These are phyloP conservation scores for Phytophthora citricola DNA, from an alignment of 352 stramenopile species.

Conservation along the genomic window DNA sequence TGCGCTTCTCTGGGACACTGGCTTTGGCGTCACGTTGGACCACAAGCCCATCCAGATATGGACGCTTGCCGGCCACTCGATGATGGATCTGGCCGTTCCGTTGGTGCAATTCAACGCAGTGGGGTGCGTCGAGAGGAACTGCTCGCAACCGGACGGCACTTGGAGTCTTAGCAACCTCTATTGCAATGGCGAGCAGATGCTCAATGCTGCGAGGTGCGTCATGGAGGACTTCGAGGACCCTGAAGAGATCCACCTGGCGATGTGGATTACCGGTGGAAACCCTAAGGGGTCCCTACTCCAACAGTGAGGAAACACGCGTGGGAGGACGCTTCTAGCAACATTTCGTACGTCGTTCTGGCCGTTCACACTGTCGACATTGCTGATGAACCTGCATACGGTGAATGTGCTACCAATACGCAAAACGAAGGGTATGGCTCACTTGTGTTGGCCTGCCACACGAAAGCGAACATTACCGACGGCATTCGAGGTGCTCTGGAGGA, in stretches of 20 bases:
- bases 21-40: slow-evolving; percentile 6
- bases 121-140: slow-evolving; percentile 11
- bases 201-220: slow-evolving; percentile 24
- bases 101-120: slow-evolving; percentile 10
- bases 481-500: background rate
- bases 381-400: slow-evolving; percentile 12
- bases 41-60: slow-evolving; percentile 24
- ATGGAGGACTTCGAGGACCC: slow-evolving; percentile 15
- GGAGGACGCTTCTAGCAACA: slow-evolving; percentile 5
- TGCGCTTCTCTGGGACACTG: slow-evolving; percentile 34
- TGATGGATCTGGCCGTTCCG: slow-evolving; percentile 26
- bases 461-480: slow-evolving; percentile 2
- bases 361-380: slow-evolving; percentile 12
- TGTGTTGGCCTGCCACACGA: slow-evolving; percentile 22
- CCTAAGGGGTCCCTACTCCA: slow-evolving; percentile 8
- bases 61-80: slow-evolving; percentile 13
- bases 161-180: slow-evolving; percentile 6
- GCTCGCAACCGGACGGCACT: slow-evolving; percentile 21
- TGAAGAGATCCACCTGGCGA: slow-evolving; percentile 5
- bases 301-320: slow-evolving; percentile 19
- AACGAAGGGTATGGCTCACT: slow-evolving; percentile 26
- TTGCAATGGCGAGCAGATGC: slow-evolving; percentile 29
- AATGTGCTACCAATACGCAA: slow-evolving; percentile 5
- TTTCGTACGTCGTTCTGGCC: slow-evolving; percentile 22
- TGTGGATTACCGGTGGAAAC: slow-evolving; percentile 31